Base-by-base conservation (phyloP, 1,284 basidiomycete species). In the Anthracocystis walkeri region DNA sequence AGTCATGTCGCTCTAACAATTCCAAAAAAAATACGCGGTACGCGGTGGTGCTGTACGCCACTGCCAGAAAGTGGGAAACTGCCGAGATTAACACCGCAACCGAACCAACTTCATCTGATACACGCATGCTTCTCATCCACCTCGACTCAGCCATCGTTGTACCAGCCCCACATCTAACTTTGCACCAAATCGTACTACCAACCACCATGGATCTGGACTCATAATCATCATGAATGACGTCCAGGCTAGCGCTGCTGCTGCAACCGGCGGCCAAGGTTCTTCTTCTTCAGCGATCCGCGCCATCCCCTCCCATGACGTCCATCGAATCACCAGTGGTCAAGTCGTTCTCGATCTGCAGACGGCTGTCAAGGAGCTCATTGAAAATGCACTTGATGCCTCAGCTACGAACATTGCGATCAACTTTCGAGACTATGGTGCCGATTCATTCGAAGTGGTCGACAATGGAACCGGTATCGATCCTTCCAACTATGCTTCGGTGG, bases 301-400 rank as follows among this genome's bases (percentile, higher is more conserved):
- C 8, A 78, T 84, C 56, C 56, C 78, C 2, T 45, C 58, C 14
- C 23, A 42, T 11, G 83, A 82, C 48, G 78, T 84, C 18, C 83
- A 82, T 54, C 74, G 81, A 12, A 79, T 98, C 63, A 93, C 94
- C 0, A 94, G 94, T 6, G 95, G 94, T 0, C 97, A 99, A 84
- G 96, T 99, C 33, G 92, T 99, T 0, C 89, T 96, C 31, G 95
- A 98, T 84, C 89, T 99, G 1, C 94, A 95, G 82, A 92, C 83
- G 4, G 94, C 94, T 0, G 91, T 99, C 60, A 99, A 99, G 84
- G 97, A 99, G 85, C 90, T 99, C 2, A 90, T 99, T 2, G 97
- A 99, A 86, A 99, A 99, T 84, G 93, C 93, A 64, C 87, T 98
- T 29, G 97, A 99, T 85, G 95, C 96, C 0, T 92, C 92, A 0